Evolutionary conservation across 805 yeast genomes (phyloP).

Genomic region (Nakazawaea molendinolei): DNA sequence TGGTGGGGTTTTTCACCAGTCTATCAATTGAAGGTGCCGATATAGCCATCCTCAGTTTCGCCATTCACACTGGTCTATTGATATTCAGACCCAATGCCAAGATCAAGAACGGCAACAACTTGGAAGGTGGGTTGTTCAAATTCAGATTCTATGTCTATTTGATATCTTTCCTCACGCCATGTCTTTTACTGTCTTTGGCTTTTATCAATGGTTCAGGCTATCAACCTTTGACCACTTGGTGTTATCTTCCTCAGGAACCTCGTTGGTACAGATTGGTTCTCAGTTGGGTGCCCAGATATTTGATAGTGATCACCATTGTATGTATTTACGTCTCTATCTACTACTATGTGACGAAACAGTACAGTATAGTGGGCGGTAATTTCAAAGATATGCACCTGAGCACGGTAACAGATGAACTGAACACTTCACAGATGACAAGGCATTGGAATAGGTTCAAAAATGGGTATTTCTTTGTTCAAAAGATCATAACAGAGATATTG

Average conservation of each 20-base stretch:
- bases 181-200: constrained; percentile 64
- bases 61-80: constrained; percentile 71
- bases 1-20: constrained; percentile 77
- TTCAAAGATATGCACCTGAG: constrained; percentile 5
- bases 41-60: constrained; percentile 73
- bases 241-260: constrained; percentile 69
- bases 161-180: constrained; percentile 52
- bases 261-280: constrained; percentile 67
- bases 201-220: constrained; percentile 56
- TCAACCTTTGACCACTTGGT: constrained; percentile 62
- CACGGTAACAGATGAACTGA: background rate
- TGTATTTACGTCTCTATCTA: constrained; percentile 66
- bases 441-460: background rate
- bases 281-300: constrained; percentile 78
- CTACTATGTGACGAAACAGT: constrained; percentile 60
- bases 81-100: constrained; percentile 50
- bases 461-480: background rate
- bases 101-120: constrained; percentile 24
- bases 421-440: background rate
- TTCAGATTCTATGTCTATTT: constrained; percentile 53
- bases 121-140: constrained; percentile 71
- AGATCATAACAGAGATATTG: constrained; percentile 2
- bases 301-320: constrained; percentile 55
- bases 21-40: constrained; percentile 82
- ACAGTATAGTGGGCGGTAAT: constrained; percentile 43